phyloP scores from a whole-genome alignment of 2,329 filamentous ascomycete species.

The Colletotrichum salicis region DNA sequence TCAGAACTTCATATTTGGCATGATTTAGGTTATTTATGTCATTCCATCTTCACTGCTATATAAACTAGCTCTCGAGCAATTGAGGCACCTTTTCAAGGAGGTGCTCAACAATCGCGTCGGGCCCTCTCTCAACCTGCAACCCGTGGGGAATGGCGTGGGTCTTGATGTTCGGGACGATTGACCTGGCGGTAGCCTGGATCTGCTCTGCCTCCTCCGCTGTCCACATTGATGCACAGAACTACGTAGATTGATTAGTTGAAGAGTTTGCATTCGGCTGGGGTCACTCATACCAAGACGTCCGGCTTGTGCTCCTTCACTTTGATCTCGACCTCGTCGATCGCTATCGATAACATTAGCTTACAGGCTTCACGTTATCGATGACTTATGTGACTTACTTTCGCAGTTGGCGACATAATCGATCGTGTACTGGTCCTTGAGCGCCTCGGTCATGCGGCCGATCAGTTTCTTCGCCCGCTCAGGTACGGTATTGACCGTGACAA shows the following conservation, averaged over 20 bases:
- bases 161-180: constrained; percentile 57
- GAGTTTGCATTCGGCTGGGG: background rate
- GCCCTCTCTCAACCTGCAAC: constrained; percentile 62
- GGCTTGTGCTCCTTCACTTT: constrained; percentile 56
- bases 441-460: constrained; percentile 69
- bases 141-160: constrained; percentile 65
- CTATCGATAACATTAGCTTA: constrained; percentile 43
- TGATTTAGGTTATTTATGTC: too few relatives aligned
- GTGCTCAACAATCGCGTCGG: constrained; percentile 66
- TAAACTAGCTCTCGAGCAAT: constrained; percentile 36
- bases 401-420: constrained; percentile 72
- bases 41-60: background rate
- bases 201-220: constrained; percentile 56
- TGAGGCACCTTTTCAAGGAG: constrained; percentile 54
- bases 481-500: constrained; percentile 75
- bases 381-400: constrained; percentile 57
- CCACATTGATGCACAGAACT: constrained; percentile 72
- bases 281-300: constrained; percentile 42
- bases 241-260: background rate
- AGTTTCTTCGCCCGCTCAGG: constrained; percentile 72
- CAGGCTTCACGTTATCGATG: background rate
- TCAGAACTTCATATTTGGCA: too few relatives aligned
- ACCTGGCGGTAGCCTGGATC: constrained; percentile 56
- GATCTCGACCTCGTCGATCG: constrained; percentile 64
- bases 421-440: constrained; percentile 70